Evolutionary conservation across 768 basidiomycete genomes (phyloP), one percentile per base, ranked within the genome.

Genomic region (Tulasnella sp.): DNA sequence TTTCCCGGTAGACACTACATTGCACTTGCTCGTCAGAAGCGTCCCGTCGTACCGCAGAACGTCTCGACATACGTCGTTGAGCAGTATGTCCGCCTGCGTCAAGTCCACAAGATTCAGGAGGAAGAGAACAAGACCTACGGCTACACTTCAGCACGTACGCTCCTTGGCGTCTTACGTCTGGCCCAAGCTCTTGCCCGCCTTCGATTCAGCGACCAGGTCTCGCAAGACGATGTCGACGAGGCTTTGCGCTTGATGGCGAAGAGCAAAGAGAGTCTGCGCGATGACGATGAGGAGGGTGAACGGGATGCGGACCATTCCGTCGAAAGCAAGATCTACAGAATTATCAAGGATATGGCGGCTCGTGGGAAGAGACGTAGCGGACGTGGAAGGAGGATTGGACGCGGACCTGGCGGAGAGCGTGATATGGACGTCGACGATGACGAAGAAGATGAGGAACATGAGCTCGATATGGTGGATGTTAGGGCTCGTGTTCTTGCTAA

Each of bases 221-320:
- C 88, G 65, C 87, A 89, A 71, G 84, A 86, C 42, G 97, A 99
- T 78, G 95, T 99, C 14, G 95, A 98, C 77, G 97, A 98, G 81
- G 97, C 97, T 1, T 83, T 99, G 74, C 89, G 97, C 42, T 83
- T 99, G 74, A 98, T 99, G 95, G 94, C 95, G 73, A 94, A 92
- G 76, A 94, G 91, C 81, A 99, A 98, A 80, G 91, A 92, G 77
- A 93, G 90, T 77, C 82, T 99, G 76, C 84, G 88, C 70, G 92
- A 95, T 62, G 92, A 93, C 12, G 86, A 87, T 22, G 89, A 90
- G 52, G 84, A 84, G 59, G 89, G 88, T 39, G 82, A 82, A 35
- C 81, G 82, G 35, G 90, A 90, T 39, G 83, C 83, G 4, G 96
- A 99, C 78, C 86, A 87, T 75, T 93, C 95, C 26, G 84, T 86